Percentiles rank a stretch among this genome's conserved stretches.
Evolutionary conservation across 108 stramenopile genomes (phyloP).

Genomic region (Discostella pseudostelligera): DNA sequence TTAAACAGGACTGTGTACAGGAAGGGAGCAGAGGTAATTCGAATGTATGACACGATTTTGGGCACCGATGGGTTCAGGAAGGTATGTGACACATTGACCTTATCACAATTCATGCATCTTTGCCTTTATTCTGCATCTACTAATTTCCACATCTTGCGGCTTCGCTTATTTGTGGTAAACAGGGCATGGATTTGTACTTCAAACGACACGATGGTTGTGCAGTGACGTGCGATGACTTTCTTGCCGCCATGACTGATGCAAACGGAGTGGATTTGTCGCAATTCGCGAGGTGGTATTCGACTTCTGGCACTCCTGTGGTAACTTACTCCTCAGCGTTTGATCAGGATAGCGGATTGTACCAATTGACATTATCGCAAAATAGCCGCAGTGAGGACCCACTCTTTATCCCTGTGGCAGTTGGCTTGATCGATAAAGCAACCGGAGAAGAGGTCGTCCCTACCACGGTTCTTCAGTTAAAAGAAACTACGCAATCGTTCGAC

Average conservation of each 20-base stretch:
- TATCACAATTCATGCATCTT: conserved; percentile 21
- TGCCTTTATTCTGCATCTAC: conserved; percentile 48
- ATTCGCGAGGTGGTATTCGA: conserved; percentile 75
- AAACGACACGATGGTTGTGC: conserved; percentile 75
- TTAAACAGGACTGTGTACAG: conserved; percentile 55
- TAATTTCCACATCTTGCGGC: background rate
- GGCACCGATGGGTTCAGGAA: conserved; percentile 67
- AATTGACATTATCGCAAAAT: conserved; percentile 52
- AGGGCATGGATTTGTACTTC: conserved; percentile 50
- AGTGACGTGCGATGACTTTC: conserved; percentile 82
- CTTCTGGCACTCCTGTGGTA: conserved; percentile 72
- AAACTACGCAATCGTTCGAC: conserved; percentile 54
- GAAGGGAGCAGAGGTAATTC: conserved; percentile 71
- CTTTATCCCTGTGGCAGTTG: conserved; percentile 65
- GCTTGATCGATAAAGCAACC: conserved; percentile 54
- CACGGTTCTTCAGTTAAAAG: conserved; percentile 56
- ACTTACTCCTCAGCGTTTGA: conserved; percentile 41
- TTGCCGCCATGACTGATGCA: conserved; percentile 75
- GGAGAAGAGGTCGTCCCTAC: conserved; percentile 48
- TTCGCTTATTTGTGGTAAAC: background rate
- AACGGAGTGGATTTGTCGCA: conserved; percentile 42
- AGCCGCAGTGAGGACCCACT: conserved; percentile 51
- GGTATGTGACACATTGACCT: background rate
- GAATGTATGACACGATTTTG: conserved; percentile 74
- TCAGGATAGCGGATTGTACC: conserved; percentile 30